Percentiles rank a stretch among this genome's conserved stretches.
These are phyloP conservation scores for Polytrichum commune DNA, from an alignment of 225 moss, liverwort and hornwort species.

Conservation along the genomic window DNA sequence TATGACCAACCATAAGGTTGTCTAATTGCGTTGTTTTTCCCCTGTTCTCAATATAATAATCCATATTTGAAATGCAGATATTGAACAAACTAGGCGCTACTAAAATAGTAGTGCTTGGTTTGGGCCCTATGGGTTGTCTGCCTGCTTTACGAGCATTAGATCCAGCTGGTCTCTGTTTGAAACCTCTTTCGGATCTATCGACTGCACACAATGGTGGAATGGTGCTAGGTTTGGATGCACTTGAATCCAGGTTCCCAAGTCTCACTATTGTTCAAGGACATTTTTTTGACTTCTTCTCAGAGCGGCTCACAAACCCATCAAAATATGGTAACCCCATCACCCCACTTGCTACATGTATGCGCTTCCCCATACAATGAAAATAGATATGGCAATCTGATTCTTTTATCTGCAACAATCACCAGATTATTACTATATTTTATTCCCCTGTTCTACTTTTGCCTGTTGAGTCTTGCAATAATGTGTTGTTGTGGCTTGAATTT, in stretches of 20 bases:
- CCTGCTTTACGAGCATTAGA: conserved; percentile 56
- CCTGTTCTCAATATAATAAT: neutral
- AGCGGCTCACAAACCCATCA: conserved; percentile 53
- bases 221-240: conserved; percentile 33
- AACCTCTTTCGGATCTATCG: conserved; percentile 41
- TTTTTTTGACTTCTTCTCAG: conserved; percentile 52
- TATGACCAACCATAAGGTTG: neutral
- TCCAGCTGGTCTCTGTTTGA: conserved; percentile 43
- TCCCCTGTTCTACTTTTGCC: too few species aligned
- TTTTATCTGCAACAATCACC: too few species aligned
- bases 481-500: too few species aligned
- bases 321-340: conserved; percentile 38
- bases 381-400: too few species aligned
- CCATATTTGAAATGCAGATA: conserved; percentile 23
- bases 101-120: conserved; percentile 58
- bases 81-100: conserved; percentile 58
- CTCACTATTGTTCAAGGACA: conserved; percentile 45
- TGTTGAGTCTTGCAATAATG: too few species aligned
- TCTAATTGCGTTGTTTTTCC: neutral
- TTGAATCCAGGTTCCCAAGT: conserved; percentile 43
- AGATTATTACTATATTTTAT: too few species aligned
- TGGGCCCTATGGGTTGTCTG: conserved; percentile 76
- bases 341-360: too few species aligned
- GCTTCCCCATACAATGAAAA: too few species aligned
- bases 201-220: conserved; percentile 65